Percentiles rank a stretch among this genome's conserved stretches.
Evolutionary conservation across 768 basidiomycete genomes (phyloP).

Genomic region (Mycena metata): DNA sequence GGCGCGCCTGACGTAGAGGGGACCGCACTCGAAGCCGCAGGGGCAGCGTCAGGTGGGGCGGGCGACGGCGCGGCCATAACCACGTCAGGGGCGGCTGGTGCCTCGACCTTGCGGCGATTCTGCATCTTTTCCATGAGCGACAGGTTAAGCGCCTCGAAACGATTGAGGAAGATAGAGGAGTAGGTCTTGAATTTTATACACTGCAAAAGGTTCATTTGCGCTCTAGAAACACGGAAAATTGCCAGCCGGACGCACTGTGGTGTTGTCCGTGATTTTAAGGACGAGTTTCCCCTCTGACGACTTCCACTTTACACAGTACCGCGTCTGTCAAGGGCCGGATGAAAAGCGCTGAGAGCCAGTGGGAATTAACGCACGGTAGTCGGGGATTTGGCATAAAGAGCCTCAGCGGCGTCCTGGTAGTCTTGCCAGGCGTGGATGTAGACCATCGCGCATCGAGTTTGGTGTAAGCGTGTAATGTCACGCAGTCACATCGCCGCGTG

Average conservation of each 20-base stretch:
- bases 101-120: conserved; percentile 60
- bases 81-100: conserved; percentile 36
- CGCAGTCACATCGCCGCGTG: not conserved
- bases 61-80: conserved; percentile 40
- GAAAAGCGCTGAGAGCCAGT: not conserved
- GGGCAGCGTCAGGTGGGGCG: conserved; percentile 25
- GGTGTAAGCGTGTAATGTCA: conserved; percentile 34
- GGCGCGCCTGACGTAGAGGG: conserved; percentile 48
- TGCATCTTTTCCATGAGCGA: conserved; percentile 90
- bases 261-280: conserved; percentile 94
- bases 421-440: conserved; percentile 94
- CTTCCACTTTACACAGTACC: conserved; percentile 95
- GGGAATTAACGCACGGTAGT: conserved; percentile 66
- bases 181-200: conserved; percentile 97
- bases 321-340: conserved; percentile 64
- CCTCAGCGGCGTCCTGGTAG: conserved; percentile 91
- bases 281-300: conserved; percentile 88
- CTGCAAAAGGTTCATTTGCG: conserved; percentile 55
- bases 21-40: conserved; percentile 49
- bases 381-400: conserved; percentile 84
- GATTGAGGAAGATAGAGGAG: conserved; percentile 95
- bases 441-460: conserved; percentile 75
- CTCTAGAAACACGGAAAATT: not conserved
- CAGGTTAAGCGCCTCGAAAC: conserved; percentile 93
- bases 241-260: conserved; percentile 69